These are phyloP conservation scores for Penicillium thymicola DNA, from an alignment of 2,329 filamentous ascomycete genomes.

Conservation along the genomic window DNA sequence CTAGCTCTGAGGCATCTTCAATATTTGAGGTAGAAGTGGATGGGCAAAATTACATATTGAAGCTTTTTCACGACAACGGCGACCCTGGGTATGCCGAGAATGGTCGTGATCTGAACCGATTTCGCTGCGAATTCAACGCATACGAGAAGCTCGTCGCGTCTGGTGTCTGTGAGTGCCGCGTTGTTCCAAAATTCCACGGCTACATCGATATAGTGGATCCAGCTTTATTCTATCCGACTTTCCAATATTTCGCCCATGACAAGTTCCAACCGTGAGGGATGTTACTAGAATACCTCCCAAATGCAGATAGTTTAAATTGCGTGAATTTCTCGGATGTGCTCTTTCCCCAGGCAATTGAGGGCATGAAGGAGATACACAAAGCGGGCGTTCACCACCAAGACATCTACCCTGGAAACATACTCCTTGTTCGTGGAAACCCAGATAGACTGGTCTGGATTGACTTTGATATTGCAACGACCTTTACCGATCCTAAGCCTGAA, in stretches of 20 bases:
- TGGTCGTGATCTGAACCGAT: constrained; percentile 26
- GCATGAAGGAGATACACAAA: constrained; percentile 20
- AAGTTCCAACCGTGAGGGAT: constrained; percentile 13
- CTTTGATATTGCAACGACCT: constrained; percentile 25
- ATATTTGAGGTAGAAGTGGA: constrained; percentile 16
- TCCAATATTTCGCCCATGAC: constrained; percentile 19
- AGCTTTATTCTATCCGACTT: constrained; percentile 13
- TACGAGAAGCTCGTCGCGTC: constrained; percentile 18
- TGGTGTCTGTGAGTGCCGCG: constrained; percentile 17
- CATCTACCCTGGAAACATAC: constrained; percentile 19
- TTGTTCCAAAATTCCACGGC: constrained; percentile 24
- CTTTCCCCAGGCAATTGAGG: constrained; percentile 16
- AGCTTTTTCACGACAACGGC: constrained; percentile 25
- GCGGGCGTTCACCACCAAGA: constrained; percentile 20
- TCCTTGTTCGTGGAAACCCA: constrained; percentile 14
- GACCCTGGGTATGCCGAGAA: constrained; percentile 22
- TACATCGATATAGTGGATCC: constrained; percentile 22
- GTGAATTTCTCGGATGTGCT: constrained; percentile 20
- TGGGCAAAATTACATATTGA: constrained; percentile 15
- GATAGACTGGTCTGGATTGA: constrained; percentile 24
- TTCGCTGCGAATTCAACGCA: constrained; percentile 23
- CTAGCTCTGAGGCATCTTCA: constrained; percentile 10
- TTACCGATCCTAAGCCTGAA: constrained; percentile 9
- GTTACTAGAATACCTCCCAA: constrained; percentile 18
- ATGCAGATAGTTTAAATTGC: constrained; percentile 17